phyloP scores from a whole-genome alignment of 441 rosid species.

The Metrosideros polymorpha region DNA sequence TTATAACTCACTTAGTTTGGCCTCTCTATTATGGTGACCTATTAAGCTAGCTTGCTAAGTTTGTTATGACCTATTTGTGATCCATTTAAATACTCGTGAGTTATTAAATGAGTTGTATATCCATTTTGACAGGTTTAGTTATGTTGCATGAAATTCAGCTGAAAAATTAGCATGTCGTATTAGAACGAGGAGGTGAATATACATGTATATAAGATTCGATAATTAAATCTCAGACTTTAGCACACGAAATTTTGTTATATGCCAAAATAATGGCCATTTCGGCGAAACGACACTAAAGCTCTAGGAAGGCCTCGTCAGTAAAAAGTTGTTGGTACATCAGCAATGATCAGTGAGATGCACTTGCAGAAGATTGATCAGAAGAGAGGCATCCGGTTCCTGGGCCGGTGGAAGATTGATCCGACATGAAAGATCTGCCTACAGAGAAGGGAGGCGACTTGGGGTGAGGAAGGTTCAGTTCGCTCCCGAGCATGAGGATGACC shows the following conservation, averaged over 20 bases:
- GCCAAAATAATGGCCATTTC: background rate
- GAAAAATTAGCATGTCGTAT: background rate
- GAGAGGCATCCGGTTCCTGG: background rate
- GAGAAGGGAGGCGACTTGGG: slow-evolving; percentile 21
- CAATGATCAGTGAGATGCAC: background rate
- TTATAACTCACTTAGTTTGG: too few relatives aligned
- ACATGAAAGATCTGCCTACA: slow-evolving; percentile 1
- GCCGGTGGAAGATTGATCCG: background rate
- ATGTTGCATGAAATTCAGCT: background rate
- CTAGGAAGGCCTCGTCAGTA: too few relatives aligned
- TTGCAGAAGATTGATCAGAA: background rate
- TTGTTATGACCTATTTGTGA: too few relatives aligned
- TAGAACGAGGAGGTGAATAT: background rate
- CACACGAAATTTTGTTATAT: too few relatives aligned
- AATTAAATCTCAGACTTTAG: background rate
- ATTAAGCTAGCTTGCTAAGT: too few relatives aligned
- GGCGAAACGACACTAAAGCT: too few relatives aligned
- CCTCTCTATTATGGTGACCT: too few relatives aligned
- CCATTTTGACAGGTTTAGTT: too few relatives aligned
- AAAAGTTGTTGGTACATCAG: too few relatives aligned
- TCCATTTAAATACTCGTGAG: too few relatives aligned
- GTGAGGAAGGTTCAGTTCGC: slow-evolving; percentile 28
- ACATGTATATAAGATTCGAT: background rate
- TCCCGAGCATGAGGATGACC: slow-evolving; percentile 29
- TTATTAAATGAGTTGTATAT: too few relatives aligned